Evolutionary conservation across 23 red algal genomes (phyloP).

Genomic region (Gracilaria vermiculophylla): DNA sequence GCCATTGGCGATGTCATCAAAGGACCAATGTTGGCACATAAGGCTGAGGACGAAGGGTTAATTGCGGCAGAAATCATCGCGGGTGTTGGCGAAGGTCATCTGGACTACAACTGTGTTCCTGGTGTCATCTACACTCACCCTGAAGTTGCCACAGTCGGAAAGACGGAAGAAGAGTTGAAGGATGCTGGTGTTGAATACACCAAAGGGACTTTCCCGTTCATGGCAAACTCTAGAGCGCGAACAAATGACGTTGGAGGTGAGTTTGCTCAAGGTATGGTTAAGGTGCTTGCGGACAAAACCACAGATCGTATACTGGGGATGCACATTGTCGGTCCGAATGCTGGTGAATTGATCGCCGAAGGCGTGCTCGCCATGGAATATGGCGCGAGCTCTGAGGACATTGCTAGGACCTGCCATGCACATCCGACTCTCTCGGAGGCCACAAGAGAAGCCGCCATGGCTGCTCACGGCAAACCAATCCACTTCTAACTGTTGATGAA

Average conservation of each 20-base stretch:
- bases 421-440: conserved; percentile 97
- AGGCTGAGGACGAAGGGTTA: conserved; percentile 95
- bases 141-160: conserved; percentile 98
- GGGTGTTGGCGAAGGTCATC: conserved; percentile 75
- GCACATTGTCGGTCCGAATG: conserved; percentile 95
- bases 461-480: conserved; percentile 91
- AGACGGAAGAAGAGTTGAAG: conserved; percentile 97
- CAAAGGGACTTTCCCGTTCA: conserved; percentile 97
- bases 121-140: conserved; percentile 98
- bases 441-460: conserved; percentile 94
- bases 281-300: conserved; percentile 92
- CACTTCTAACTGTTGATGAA: conserved; percentile 77
- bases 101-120: conserved; percentile 96
- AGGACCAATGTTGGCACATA: conserved; percentile 98
- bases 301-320: conserved; percentile 94
- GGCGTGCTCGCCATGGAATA: conserved; percentile 96
- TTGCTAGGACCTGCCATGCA: conserved; percentile 96
- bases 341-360: conserved; percentile 97
- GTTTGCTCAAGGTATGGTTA: conserved; percentile 92
- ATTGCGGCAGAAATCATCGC: conserved; percentile 93
- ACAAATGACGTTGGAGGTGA: conserved; percentile 97
- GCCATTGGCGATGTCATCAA: conserved; percentile 98
- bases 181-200: conserved; percentile 83
- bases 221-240: conserved; percentile 95
- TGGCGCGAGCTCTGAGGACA: conserved; percentile 92